Base-by-base conservation (phyloP, 495 filamentous ascomycete genomes). In the Penicillium chermesinum region DNA sequence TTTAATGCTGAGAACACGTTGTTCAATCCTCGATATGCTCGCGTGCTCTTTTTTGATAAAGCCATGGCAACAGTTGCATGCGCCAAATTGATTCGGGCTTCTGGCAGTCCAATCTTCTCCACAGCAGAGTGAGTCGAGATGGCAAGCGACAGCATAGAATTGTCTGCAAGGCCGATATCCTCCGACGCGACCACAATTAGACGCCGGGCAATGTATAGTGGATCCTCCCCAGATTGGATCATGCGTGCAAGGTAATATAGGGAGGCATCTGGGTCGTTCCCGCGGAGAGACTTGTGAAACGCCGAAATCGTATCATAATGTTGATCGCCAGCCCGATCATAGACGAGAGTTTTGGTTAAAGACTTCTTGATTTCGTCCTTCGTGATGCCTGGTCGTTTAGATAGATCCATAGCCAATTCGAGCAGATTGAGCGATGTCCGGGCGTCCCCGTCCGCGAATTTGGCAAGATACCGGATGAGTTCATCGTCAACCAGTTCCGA, bases 291-390 rank as follows among this genome's bases (percentile, higher is more conserved):
- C 54, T 98, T 98, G 73, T 98, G 93, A 62, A 98, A 93, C 38
- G 93, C 93, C 2, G 88, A 94, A 55, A 98, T 97, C 41, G 86
- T 89, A 59, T 97, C 91, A 52, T 79, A 98, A 66, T 97, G 93
- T 61, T 94, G 87, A 66, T 98, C 93, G 18, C 93, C 93, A 0
- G 87, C 86, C 36, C 93, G 82, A 67, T 98, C 93, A 71, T 97
- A 96, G 35, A 96, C 87, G 10, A 96, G 71, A 0, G 93, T 97
- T 55, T 88, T 87, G 4, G 91, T 96, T 9, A 98, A 73, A 12
- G 86, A 75, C 14, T 74, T 67, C 56, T 95, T 95, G 54, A 98
- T 78, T 41, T 78, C 74, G 7, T 84, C 83, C 49, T 81, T 80
- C 0, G 73, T 79, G 41, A 77, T 76, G 16, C 61, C 63, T 0